Percentiles rank a stretch among this genome's conserved stretches.
Conservation (phyloP, 1,284 basidiomycete species). For the Boletus semigastroideus region DNA sequence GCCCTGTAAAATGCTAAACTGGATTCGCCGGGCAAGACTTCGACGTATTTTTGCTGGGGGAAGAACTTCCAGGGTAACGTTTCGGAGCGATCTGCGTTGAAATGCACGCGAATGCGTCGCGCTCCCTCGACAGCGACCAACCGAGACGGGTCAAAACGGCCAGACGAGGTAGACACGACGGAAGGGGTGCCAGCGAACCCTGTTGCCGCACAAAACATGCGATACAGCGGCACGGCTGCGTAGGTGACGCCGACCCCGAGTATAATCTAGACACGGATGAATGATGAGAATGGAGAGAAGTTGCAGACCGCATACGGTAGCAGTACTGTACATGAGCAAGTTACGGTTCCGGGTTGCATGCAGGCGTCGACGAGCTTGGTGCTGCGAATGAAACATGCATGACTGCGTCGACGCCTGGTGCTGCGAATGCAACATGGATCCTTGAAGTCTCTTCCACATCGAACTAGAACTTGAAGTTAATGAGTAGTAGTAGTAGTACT, state of each 20-base stretch:
- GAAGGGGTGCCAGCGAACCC: conserved; percentile 96
- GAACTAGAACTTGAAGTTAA: too few species aligned
- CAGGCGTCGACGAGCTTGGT: conserved; percentile 34
- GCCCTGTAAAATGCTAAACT: conserved; percentile 97
- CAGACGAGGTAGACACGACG: conserved; percentile 60
- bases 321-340: conserved; percentile 78
- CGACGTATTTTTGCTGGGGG: conserved; percentile 89
- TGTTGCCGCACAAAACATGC: conserved; percentile 97
- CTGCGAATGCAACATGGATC: conserved; percentile 12
- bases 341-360: conserved; percentile 63
- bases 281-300: background rate
- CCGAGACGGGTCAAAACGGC: conserved; percentile 78
- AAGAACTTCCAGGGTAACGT: conserved; percentile 92
- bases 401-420: conserved; percentile 31
- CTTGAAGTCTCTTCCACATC: too few species aligned
- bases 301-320: conserved; percentile 54
- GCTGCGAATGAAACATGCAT: conserved; percentile 12
- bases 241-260: conserved; percentile 85
- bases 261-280: conserved; percentile 62
- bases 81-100: conserved; percentile 91
- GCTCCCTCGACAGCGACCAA: conserved; percentile 74
- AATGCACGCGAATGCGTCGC: conserved; percentile 87
- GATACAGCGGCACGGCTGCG: conserved; percentile 95
- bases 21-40: conserved; percentile 93
- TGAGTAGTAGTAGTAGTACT: too few species aligned